Percentiles rank a stretch among this genome's conserved stretches.
phyloP scores from a whole-genome alignment of 345 rosid genomes.

The Arabidopsis arenosa region DNA sequence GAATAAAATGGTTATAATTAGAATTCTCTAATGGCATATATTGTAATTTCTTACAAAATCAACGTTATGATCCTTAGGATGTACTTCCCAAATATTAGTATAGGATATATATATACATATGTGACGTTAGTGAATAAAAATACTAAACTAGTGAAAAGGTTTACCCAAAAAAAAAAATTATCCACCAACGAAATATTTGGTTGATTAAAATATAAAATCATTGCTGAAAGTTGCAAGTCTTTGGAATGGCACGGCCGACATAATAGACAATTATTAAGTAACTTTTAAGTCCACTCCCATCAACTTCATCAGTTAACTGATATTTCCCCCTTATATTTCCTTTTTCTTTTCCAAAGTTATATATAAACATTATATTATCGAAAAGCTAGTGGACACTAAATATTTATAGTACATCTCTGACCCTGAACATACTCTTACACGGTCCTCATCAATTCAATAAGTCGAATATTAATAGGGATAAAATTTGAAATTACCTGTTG shows the following conservation, averaged over 20 bases:
- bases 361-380: no score
- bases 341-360: background rate
- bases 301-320: slow-evolving; percentile 32
- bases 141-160: no score
- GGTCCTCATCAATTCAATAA: background rate
- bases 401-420: background rate
- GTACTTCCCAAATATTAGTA: no score
- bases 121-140: no score
- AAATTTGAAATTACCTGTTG: background rate
- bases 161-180: background rate
- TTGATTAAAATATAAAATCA: background rate
- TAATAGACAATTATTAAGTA: slow-evolving; percentile 23
- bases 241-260: slow-evolving; percentile 48
- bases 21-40: no score
- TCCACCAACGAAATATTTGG: background rate
- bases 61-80: no score
- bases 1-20: no score
- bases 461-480: background rate
- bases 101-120: no score
- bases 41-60: no score
- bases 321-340: background rate
- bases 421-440: background rate
- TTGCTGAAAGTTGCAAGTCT: slow-evolving; percentile 31
- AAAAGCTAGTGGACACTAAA: slow-evolving; percentile 2
- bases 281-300: slow-evolving; percentile 42